Evolutionary conservation across 441 rosid species (phyloP).

Genomic region (Adansonia grandidieri): DNA sequence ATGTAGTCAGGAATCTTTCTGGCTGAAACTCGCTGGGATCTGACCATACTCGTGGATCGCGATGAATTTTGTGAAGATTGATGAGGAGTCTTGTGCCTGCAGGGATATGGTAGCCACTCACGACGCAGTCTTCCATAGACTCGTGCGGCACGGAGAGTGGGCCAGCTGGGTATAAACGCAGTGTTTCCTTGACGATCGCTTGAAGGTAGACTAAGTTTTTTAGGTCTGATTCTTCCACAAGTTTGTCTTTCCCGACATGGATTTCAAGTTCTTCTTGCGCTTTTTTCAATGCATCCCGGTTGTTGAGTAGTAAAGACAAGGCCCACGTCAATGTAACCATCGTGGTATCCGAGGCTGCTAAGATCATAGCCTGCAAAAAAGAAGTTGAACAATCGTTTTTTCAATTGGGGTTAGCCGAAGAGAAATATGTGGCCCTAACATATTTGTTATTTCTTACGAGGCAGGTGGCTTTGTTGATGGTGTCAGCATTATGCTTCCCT

Average conservation of each 20-base stretch:
- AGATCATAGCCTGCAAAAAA: neutral
- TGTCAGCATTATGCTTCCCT: slow-evolving; percentile 33
- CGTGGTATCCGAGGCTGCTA: slow-evolving; percentile 35
- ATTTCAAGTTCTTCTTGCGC: slow-evolving; percentile 36
- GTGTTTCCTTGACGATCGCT: slow-evolving; percentile 38
- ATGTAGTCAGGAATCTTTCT: slow-evolving; percentile 32
- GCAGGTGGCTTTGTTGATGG: slow-evolving; percentile 34
- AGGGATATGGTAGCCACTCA: slow-evolving; percentile 35
- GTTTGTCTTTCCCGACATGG: slow-evolving; percentile 29
- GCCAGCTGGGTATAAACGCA: slow-evolving; percentile 33
- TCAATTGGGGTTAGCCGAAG: neutral
- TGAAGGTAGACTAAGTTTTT: slow-evolving; percentile 34
- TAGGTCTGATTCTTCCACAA: slow-evolving; percentile 30
- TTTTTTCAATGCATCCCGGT: slow-evolving; percentile 27
- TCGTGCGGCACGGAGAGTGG: slow-evolving; percentile 36
- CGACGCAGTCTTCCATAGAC: slow-evolving; percentile 30
- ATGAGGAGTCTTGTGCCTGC: slow-evolving; percentile 29
- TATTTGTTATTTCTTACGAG: neutral
- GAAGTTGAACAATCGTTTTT: neutral
- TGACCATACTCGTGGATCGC: neutral
- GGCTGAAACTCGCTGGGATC: slow-evolving; percentile 23
- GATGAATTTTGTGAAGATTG: slow-evolving; percentile 30
- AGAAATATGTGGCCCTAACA: neutral
- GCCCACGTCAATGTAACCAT: slow-evolving; percentile 36
- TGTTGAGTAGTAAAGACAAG: slow-evolving; percentile 32